A percentile compares a stretch with the other conserved stretches of the same genome.
phyloP scores from a whole-genome alignment of 2,329 filamentous ascomycete genomes.

The Periconia macrospinosa region DNA sequence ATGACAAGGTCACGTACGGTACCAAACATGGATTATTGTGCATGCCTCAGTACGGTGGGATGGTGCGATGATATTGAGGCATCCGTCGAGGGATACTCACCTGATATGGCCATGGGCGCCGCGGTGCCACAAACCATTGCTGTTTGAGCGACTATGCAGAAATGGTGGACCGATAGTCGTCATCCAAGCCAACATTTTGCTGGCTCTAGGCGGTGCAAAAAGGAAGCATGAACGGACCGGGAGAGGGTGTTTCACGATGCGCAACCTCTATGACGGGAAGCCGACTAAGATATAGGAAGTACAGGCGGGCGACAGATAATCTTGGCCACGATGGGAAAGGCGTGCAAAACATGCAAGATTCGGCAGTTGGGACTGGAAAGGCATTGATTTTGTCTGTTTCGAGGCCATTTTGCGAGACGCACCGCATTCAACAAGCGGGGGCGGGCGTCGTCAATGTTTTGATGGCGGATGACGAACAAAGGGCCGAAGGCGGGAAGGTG shows the following conservation, averaged over 20 bases:
- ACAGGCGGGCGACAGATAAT: background rate
- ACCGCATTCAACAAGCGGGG: background rate
- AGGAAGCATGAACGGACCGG: background rate
- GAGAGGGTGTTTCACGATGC: background rate
- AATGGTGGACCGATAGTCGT: too few species aligned
- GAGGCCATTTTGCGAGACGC: slow-evolving; percentile 15
- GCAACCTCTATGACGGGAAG: background rate
- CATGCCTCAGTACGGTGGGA: background rate
- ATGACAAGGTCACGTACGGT: too few species aligned
- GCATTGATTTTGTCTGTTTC: slow-evolving; percentile 15
- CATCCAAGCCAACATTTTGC: too few species aligned
- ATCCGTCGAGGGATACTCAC: background rate
- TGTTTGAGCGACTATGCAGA: background rate
- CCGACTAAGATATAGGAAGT: background rate
- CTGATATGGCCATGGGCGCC: too few species aligned
- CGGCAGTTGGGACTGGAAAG: background rate
- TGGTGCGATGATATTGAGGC: background rate
- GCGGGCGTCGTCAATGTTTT: slow-evolving; percentile 7
- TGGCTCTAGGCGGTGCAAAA: background rate
- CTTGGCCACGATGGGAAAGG: too few species aligned
- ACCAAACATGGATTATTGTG: too few species aligned
- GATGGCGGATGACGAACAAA: background rate
- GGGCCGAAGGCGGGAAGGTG: background rate
- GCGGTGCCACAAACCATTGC: background rate
- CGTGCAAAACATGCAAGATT: background rate